These are phyloP conservation scores for Trametes hirsuta DNA, from an alignment of 1,284 basidiomycete genomes.

Conservation along the genomic window DNA sequence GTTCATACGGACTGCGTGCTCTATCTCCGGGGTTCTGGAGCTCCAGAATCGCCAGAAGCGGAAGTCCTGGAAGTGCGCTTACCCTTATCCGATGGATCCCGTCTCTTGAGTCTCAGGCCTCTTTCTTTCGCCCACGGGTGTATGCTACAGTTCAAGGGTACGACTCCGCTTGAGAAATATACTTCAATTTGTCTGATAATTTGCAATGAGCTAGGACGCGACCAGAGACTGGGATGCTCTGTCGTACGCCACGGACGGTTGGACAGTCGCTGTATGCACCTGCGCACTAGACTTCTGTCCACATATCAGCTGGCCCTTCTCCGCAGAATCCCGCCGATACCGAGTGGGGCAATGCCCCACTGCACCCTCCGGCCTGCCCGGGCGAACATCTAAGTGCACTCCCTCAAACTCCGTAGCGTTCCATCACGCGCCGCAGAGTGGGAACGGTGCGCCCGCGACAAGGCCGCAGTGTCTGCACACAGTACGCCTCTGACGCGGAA, in stretches of 20 bases:
- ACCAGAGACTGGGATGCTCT: too few species aligned
- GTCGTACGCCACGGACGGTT: too few species aligned
- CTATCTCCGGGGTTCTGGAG: neutral
- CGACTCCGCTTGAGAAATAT: too few species aligned
- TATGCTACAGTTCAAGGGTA: neutral
- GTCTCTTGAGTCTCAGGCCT: neutral
- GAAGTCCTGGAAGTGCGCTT: neutral
- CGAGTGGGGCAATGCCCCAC: neutral
- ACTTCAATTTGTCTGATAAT: too few species aligned
- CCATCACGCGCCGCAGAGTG: neutral
- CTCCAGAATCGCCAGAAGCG: neutral
- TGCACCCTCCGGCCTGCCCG: conserved; percentile 5
- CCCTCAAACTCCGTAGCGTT: conserved; percentile 1
- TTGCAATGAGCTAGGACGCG: too few species aligned
- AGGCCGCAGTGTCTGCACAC: neutral
- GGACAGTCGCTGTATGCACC: too few species aligned
- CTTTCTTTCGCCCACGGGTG: neutral
- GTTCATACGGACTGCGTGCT: neutral
- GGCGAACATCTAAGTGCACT: conserved; percentile 6
- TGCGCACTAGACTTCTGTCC: neutral
- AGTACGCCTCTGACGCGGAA: neutral
- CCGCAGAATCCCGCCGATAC: neutral
- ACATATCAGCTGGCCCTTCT: neutral
- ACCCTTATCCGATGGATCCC: conserved; percentile 19
- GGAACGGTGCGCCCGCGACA: conserved; percentile 4